Evolutionary conservation across 192 early-diverging fungal genomes (phyloP).

Genomic region (Entomortierella lignicola): DNA sequence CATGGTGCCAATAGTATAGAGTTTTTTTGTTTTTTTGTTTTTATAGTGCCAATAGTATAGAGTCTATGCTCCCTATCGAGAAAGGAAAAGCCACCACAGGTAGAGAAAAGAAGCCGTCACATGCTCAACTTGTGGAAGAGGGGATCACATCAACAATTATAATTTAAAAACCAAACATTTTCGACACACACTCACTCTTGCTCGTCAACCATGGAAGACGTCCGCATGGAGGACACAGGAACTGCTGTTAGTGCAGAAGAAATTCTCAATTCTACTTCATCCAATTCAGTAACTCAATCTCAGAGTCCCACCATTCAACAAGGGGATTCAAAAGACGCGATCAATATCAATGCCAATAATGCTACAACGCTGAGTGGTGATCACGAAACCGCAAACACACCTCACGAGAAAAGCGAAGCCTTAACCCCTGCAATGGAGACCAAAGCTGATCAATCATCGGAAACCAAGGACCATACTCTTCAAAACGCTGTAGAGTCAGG

Average conservation of each 20-base stretch:
- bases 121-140: no score
- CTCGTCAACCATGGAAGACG: constrained; percentile 37
- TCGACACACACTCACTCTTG: not conserved
- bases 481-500: not conserved
- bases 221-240: constrained; percentile 31
- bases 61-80: no score
- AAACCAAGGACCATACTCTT: not conserved
- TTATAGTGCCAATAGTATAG: no score
- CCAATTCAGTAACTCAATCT: not conserved
- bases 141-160: not conserved
- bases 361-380: not conserved
- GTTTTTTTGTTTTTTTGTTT: no score
- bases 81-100: no score
- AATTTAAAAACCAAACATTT: not conserved
- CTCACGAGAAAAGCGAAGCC: not conserved
- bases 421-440: not conserved
- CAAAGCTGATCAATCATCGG: not conserved
- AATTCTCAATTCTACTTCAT: not conserved
- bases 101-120: no score
- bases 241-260: not conserved
- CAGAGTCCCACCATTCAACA: not conserved
- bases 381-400: not conserved
- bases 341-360: not conserved
- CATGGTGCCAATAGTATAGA: no score
- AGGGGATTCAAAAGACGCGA: not conserved